Base-by-base conservation (phyloP, 148 eudicot genomes). In the Camellia sinensis region DNA sequence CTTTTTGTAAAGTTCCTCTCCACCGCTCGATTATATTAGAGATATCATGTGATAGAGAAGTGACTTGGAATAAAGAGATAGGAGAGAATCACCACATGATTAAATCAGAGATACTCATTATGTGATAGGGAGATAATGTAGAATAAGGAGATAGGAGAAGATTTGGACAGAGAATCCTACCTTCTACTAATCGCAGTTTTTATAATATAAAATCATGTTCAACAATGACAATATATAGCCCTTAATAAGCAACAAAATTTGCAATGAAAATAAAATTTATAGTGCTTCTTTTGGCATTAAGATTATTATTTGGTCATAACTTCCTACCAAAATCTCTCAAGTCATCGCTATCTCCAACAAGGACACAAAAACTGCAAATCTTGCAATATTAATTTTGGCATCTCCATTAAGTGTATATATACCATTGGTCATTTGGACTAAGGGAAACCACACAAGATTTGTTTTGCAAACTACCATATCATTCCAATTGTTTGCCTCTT, bases 351-450 rank as follows among this genome's bases (percentile, higher is more conserved):
- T 54, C 78, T 54, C 78, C 78, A 44, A 56, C 13, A 48, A 74
- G 40, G 67, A 67, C 29, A 22, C 9, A 75, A 6, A 41, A 9
- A 10, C 44, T 56, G 66, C 22, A 67, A 44, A 66, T 74, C 73
- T 76, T 67, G 57, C 15, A 4, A 53, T 52, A 66, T 81, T 81
- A 45, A 67, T 54, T 74, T 75, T 61, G 67, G 46, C 44, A 56
- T 75, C 79, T 4, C 79, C n/a, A 59, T 1, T 44, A 46, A 53
- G 63, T 54, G 79, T 74, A 74, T 80, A 80, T 64, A 80, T 80
- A 67, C 57, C 72, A 63, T 50, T 18, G 72, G 53, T 65, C 78
- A 74, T 63, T 63, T 73, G 71, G 73, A 54, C 70, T 17, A 71
- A 52, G 46, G 8, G 43, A 15, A 45, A 40, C 48, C 37, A 67